Evolutionary conservation across 257 asterid species (phyloP), one percentile per base, ranked within the genome.

Genomic region (Schizonepeta tenuifolia): DNA sequence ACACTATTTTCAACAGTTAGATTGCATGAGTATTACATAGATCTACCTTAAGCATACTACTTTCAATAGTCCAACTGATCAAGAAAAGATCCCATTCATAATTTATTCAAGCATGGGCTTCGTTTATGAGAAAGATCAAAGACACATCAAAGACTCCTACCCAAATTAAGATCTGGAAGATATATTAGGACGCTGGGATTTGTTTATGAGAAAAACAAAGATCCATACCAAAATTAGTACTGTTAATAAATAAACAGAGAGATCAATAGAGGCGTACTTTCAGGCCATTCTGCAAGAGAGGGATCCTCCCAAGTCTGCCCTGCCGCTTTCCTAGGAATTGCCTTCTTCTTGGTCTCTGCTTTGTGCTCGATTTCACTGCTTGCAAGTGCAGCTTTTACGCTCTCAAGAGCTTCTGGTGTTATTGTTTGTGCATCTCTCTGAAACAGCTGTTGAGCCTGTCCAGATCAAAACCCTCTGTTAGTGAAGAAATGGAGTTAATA

Each of bases 251-350:
- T 22, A 44, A 36, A 51, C 11, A 62, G 18, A 47, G 54, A 22
- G 20, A 64, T 11, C 0, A 26, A 53, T 14, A 14, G 57, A 65
- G n/a, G n/a, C 96, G 31, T 85, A 95, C 99, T 90, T 74, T 95
- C 98, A n/a, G 98, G 99, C 99, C 98, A 92, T 49, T 95, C 99
- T 15, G 98, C 95, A 51, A 95, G 96, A 51, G 96, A 84, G 47
- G 99, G 95, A 81, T 95, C 99, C 77, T 89, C 97, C 99, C 99
- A 94, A 49, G 83, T 7, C 62, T 91, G 97, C 63, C 99, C 99
- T 8, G 98, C 99, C 46, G 97, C 99, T 82, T 90, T 91, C 54
- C 98, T 85, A n/a, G 99, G 98, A 71, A 91, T 17, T 33, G 98
- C 92, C 84, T 86, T 91, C 93, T 90, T 95, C 83, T 88, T 95